Evolutionary conservation across 2,329 filamentous ascomycete genomes (phyloP).

Genomic region (Fusarium veterinarium): DNA sequence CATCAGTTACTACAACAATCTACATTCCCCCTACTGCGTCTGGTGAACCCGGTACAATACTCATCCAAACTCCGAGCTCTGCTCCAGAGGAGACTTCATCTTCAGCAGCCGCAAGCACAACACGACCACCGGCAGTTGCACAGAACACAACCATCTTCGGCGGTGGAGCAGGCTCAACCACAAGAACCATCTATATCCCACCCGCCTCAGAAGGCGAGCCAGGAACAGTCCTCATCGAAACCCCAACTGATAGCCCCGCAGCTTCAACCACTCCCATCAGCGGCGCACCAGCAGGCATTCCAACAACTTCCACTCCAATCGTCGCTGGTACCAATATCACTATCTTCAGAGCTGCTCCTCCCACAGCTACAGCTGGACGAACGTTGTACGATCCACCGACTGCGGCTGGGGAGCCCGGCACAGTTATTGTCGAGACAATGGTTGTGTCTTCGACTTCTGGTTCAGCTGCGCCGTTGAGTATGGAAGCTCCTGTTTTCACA

Average conservation of each 20-base stretch:
- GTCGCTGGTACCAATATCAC: slow-evolving; percentile 6
- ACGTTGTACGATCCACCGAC: slow-evolving; percentile 18
- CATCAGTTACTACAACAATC: background rate
- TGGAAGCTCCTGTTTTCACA: background rate
- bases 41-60: background rate
- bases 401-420: slow-evolving; percentile 10
- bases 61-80: slow-evolving; percentile 1
- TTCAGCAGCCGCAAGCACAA: background rate
- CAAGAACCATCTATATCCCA: slow-evolving; percentile 5
- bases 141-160: slow-evolving; percentile 6
- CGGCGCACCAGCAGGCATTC: background rate
- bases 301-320: background rate
- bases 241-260: background rate
- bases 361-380: slow-evolving; percentile 2
- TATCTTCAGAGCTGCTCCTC: background rate
- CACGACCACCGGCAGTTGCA: background rate
- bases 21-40: background rate
- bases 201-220: background rate
- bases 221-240: slow-evolving; percentile 25
- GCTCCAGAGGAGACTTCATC: background rate
- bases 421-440: slow-evolving; percentile 18
- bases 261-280: background rate
- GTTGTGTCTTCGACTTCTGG: background rate
- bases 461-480: background rate
- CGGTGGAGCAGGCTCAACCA: background rate